These are phyloP conservation scores for Solanum peruvianum DNA, from an alignment of 257 asterid genomes.

Conservation along the genomic window DNA sequence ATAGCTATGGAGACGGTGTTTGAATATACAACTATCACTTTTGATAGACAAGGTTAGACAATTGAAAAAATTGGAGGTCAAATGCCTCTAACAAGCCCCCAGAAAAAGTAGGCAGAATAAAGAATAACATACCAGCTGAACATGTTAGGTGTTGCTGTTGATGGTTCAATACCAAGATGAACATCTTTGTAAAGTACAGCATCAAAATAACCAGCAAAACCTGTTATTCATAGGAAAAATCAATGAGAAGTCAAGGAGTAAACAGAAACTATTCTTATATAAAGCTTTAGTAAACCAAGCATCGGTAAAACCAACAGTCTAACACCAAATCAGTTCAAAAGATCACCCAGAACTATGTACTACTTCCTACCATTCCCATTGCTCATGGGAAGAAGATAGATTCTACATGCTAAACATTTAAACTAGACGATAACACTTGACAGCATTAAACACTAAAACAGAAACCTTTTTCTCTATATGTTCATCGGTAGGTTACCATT, in stretches of 20 bases:
- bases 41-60: neutral
- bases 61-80: neutral
- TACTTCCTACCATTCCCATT: neutral
- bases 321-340: neutral
- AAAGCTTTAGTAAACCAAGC: neutral
- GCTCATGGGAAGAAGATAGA: neutral
- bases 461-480: neutral
- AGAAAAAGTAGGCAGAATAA: neutral
- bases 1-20: neutral
- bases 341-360: neutral
- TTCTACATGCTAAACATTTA: neutral
- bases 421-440: neutral
- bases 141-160: conserved; percentile 92
- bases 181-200: conserved; percentile 87
- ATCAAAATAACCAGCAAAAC: conserved; percentile 96
- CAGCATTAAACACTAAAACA: neutral
- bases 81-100: neutral
- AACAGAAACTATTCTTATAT: neutral
- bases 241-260: neutral
- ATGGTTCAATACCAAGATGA: conserved; percentile 94
- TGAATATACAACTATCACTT: neutral
- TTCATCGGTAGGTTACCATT: neutral
- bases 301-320: neutral
- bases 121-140: conserved; percentile 73
- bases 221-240: conserved; percentile 22